These are phyloP conservation scores for Malus hybrid DNA, from an alignment of 331 rosid genomes.

Conservation along the genomic window DNA sequence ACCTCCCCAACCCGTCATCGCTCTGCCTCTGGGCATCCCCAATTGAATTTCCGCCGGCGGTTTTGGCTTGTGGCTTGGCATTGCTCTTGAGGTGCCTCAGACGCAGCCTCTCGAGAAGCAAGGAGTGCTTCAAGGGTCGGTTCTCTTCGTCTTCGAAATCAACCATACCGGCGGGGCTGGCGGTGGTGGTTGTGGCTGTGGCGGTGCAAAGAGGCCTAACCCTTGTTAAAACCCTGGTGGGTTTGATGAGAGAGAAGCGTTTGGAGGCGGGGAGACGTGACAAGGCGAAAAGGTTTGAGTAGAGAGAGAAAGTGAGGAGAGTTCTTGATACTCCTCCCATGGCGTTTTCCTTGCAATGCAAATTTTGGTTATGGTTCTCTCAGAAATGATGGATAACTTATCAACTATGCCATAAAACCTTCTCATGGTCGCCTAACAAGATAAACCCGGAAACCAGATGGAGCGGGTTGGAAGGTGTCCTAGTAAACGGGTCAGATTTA, in stretches of 20 bases:
- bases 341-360: slow-evolving; percentile 12
- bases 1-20: slow-evolving; percentile 23
- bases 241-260: slow-evolving; percentile 37
- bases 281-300: slow-evolving; percentile 31
- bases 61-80: slow-evolving; percentile 9
- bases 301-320: slow-evolving; percentile 41
- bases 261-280: slow-evolving; percentile 40
- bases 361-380: background rate
- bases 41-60: background rate
- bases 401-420: background rate
- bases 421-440: background rate
- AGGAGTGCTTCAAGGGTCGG: slow-evolving; percentile 48
- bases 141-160: slow-evolving; percentile 14
- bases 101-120: slow-evolving; percentile 70
- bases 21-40: slow-evolving; percentile 6
- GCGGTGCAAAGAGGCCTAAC: slow-evolving; percentile 56
- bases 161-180: background rate
- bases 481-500: too few species aligned
- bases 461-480: background rate
- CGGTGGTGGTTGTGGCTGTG: slow-evolving; percentile 1
- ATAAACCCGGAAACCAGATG: background rate
- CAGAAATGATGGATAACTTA: background rate
- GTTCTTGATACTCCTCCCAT: slow-evolving; percentile 73
- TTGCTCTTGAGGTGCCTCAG: slow-evolving; percentile 54
- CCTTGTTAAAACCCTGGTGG: slow-evolving; percentile 25